A percentile compares a stretch with the other conserved stretches of the same genome.
These are phyloP conservation scores for Obba rivulosa DNA, from an alignment of 768 basidiomycete species.

Conservation along the genomic window DNA sequence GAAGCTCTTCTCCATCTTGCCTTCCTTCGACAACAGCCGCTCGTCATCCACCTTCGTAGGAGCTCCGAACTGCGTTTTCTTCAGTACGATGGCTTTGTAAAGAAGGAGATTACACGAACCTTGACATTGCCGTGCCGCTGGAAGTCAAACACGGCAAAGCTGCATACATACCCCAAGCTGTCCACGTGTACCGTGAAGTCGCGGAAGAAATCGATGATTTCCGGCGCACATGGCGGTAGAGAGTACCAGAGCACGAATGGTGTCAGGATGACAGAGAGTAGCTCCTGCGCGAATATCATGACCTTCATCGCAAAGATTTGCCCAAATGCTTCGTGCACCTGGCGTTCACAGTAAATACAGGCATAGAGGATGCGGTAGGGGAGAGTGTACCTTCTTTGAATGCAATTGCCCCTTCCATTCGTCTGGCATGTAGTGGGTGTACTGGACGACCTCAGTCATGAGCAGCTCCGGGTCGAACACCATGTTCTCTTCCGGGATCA, in stretches of 20 bases:
- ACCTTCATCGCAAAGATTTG: slow-evolving; percentile 93
- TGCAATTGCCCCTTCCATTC: slow-evolving; percentile 89
- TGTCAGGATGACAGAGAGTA: slow-evolving; percentile 87
- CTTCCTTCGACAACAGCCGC: slow-evolving; percentile 80
- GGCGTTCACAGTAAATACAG: slow-evolving; percentile 3
- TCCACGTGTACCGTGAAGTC: slow-evolving; percentile 98
- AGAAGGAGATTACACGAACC: slow-evolving; percentile 33
- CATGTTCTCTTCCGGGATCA: slow-evolving; percentile 91
- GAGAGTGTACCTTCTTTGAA: slow-evolving; percentile 63
- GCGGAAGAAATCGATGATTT: slow-evolving; percentile 95
- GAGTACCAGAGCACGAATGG: slow-evolving; percentile 94
- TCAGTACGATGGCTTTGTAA: background rate
- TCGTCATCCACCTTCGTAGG: slow-evolving; percentile 63
- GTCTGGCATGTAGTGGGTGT: slow-evolving; percentile 94
- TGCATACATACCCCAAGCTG: slow-evolving; percentile 93
- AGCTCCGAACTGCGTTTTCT: slow-evolving; percentile 66
- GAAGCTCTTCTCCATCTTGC: slow-evolving; percentile 99
- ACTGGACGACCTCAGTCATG: slow-evolving; percentile 87
- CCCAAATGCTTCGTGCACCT: slow-evolving; percentile 91
- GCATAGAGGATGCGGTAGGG: background rate
- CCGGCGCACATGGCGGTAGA: slow-evolving; percentile 82
- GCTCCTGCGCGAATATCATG: slow-evolving; percentile 79
- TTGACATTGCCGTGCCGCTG: slow-evolving; percentile 90
- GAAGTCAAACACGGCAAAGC: slow-evolving; percentile 98
- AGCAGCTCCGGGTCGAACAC: slow-evolving; percentile 93